Evolutionary conservation across 1,284 basidiomycete genomes (phyloP), one percentile per base, ranked within the genome.

Genomic region (Puccinia coronata): DNA sequence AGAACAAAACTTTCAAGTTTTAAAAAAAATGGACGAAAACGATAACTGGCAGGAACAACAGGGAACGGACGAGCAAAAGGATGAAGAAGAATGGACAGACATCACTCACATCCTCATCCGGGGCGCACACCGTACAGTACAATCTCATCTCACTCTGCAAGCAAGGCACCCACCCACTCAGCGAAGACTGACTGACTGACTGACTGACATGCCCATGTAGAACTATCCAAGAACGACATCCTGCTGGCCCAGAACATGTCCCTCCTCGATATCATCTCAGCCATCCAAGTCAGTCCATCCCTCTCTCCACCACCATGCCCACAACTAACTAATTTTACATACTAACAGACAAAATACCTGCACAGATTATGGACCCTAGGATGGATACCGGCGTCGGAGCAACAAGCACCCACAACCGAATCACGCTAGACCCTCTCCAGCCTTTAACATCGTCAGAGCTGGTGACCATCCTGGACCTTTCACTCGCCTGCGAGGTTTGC

Each of bases 401-500:
- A 36, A 84, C 84, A 9, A 3, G 71, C 6, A 57, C 78, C 2
- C 9, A 20, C 5, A n/a, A 67, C 25, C 28, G 18, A 6, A 31
- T 47, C 9, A 41, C 81, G 1, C 96, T 96, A 84, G 88, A 95
- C 83, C 90, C 93, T 0, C 86, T 90, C 43, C 85, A 88, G 0
- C 89, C 89, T 0, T 87, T 96, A 49, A 86, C 91, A 0, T 90
- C 92, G 0, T 88, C 91, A 82, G 93, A 97, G 85, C 85, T 96
- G 16, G 92, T 93, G 84, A 95, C 93, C 91, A 91, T 96, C 49
- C 88, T 97, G 83, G 95, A 97, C 85, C 88, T 91, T 82, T 88
- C 92, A 53, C 88, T 93, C 81, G 89, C 92, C 41, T 92, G 91
- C 83, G 95, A 98, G 89, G 94, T 95, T 85, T 71, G 86, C 73